Evolutionary conservation across 2,329 filamentous ascomycete species (phyloP).

Genomic region (Chaetomiaceae sp.): DNA sequence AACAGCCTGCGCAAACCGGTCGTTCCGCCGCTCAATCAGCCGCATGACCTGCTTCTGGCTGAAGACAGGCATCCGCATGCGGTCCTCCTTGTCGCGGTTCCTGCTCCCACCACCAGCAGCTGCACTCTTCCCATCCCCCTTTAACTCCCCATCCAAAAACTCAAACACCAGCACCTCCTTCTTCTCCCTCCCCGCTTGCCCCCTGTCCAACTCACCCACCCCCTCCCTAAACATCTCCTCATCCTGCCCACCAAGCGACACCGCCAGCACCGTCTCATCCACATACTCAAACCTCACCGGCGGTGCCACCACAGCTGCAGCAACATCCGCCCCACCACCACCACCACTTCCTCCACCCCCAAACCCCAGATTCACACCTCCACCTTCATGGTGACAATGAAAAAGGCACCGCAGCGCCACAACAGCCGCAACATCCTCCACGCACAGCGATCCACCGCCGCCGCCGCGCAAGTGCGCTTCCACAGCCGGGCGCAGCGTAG

Average conservation of each 20-base stretch:
- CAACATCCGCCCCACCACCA: too few species aligned
- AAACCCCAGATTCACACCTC: background rate
- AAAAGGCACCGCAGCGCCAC: slow-evolving; percentile 40
- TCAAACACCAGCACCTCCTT: slow-evolving; percentile 83
- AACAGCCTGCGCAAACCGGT: slow-evolving; percentile 72
- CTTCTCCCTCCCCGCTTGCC: slow-evolving; percentile 31
- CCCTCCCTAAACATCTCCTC: slow-evolving; percentile 21
- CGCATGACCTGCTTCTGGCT: slow-evolving; percentile 87
- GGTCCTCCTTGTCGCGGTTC: slow-evolving; percentile 57
- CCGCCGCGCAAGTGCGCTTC: slow-evolving; percentile 75
- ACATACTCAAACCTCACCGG: slow-evolving; percentile 9
- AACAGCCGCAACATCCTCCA: slow-evolving; percentile 43
- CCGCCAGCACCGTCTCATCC: slow-evolving; percentile 16
- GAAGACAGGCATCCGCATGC: slow-evolving; percentile 81
- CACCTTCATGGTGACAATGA: slow-evolving; percentile 27
- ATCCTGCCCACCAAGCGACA: slow-evolving; percentile 8
- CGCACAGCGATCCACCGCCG: slow-evolving; percentile 56
- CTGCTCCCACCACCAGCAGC: slow-evolving; percentile 49
- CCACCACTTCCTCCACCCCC: slow-evolving; percentile 5
- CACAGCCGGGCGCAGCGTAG: slow-evolving; percentile 78
- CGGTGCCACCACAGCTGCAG: too few species aligned
- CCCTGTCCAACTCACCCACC: slow-evolving; percentile 22
- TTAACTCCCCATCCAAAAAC: slow-evolving; percentile 86
- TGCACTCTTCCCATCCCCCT: slow-evolving; percentile 64
- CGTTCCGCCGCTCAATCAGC: slow-evolving; percentile 83